Percentiles rank a stretch among this genome's conserved stretches.
Evolutionary conservation across 2,329 filamentous ascomycete genomes (phyloP).

Genomic region (Penicillium sp.): DNA sequence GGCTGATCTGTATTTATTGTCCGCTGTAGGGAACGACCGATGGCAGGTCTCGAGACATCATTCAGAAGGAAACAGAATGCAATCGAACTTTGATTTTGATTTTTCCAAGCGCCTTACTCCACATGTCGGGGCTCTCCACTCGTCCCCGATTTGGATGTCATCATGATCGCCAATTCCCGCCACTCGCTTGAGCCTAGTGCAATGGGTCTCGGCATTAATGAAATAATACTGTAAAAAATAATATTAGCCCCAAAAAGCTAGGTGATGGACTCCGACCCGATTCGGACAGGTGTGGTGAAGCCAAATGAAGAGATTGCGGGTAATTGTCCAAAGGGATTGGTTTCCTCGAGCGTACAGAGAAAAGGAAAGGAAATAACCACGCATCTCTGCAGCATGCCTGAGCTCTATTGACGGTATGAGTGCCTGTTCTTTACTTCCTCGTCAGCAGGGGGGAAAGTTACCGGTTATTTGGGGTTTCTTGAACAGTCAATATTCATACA

Average conservation of each 20-base stretch:
- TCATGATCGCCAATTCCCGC: constrained; percentile 20
- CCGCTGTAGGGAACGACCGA: neutral
- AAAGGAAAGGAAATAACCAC: neutral
- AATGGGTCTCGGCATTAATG: constrained; percentile 8
- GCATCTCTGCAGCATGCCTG: neutral
- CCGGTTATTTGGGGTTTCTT: neutral
- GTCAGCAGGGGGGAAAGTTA: neutral
- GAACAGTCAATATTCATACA: neutral
- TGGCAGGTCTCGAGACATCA: constrained; percentile 6
- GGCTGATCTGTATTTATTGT: neutral
- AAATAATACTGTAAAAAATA: constrained; percentile 7
- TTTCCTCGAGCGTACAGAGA: neutral
- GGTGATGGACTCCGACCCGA: neutral
- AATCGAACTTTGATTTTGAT: neutral
- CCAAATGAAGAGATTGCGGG: neutral
- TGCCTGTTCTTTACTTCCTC: neutral
- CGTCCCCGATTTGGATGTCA: constrained; percentile 17
- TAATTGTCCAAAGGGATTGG: neutral
- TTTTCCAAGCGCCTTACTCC: constrained; percentile 8
- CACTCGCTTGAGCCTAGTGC: constrained; percentile 18
- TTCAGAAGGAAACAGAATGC: constrained; percentile 1
- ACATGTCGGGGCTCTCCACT: neutral
- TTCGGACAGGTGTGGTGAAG: neutral
- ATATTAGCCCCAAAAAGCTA: neutral
- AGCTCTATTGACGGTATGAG: neutral